phyloP scores from a whole-genome alignment of 768 basidiomycete species.

The Tulasnella sp. region DNA sequence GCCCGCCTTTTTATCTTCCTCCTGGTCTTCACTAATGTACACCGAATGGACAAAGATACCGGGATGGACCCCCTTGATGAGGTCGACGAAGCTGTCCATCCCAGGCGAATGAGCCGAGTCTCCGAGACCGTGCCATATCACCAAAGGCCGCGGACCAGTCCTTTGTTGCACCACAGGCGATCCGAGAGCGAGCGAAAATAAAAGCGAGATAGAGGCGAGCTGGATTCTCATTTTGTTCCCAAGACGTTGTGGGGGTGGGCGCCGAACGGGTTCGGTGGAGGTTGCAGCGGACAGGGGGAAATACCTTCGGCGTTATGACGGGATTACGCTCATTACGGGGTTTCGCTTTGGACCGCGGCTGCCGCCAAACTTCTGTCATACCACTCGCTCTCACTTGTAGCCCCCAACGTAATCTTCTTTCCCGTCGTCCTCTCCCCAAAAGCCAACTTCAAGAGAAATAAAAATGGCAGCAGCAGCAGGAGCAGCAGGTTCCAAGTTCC shows the following conservation, averaged over 20 bases:
- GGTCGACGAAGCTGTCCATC: slow-evolving; percentile 50
- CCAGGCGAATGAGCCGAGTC: slow-evolving; percentile 65
- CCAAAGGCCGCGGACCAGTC: slow-evolving; percentile 36
- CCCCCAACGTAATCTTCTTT: background rate
- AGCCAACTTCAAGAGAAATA: no score
- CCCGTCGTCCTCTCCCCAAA: background rate
- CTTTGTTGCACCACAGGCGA: background rate
- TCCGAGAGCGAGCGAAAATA: background rate
- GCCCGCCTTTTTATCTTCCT: slow-evolving; percentile 54
- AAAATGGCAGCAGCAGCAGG: slow-evolving; percentile 74
- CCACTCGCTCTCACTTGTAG: background rate
- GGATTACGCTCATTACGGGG: background rate
- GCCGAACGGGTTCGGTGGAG: background rate
- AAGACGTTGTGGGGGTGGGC: background rate
- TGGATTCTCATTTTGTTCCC: background rate
- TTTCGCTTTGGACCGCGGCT: background rate
- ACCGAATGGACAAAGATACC: slow-evolving; percentile 71
- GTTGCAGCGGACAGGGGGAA: background rate
- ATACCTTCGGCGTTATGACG: background rate
- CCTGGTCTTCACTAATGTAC: slow-evolving; percentile 48
- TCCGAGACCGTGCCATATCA: slow-evolving; percentile 74
- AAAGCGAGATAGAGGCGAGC: background rate
- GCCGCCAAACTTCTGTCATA: background rate
- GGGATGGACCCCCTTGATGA: slow-evolving; percentile 51
- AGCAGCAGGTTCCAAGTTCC: slow-evolving; percentile 67